These are phyloP conservation scores for Trapa incisa DNA, from an alignment of 345 rosid species.

Conservation along the genomic window DNA sequence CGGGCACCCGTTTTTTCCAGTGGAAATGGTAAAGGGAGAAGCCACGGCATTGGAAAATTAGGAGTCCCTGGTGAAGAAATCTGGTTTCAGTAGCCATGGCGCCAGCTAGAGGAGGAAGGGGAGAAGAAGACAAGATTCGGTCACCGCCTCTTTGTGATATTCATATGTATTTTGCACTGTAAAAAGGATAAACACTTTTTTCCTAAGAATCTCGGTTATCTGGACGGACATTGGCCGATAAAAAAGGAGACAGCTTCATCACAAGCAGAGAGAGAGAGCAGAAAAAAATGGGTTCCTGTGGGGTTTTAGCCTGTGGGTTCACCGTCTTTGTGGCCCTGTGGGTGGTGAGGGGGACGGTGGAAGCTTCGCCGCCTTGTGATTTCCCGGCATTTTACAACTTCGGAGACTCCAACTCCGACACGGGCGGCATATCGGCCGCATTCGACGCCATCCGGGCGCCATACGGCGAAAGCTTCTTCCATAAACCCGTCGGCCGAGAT, in stretches of 20 bases:
- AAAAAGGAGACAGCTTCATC: background rate
- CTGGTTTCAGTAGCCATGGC: background rate
- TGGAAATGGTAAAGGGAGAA: no score
- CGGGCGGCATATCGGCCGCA: conserved; percentile 17
- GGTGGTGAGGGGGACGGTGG: background rate
- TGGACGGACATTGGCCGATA: background rate
- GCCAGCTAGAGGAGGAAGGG: background rate
- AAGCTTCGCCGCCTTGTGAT: conserved; percentile 7
- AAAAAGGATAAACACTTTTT: background rate
- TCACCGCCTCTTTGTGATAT: background rate
- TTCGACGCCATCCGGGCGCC: conserved; percentile 12
- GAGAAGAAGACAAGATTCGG: background rate
- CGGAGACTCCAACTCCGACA: conserved; percentile 19
- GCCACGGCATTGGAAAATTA: no score
- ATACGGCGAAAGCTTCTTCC: conserved; percentile 10
- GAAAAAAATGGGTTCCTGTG: background rate
- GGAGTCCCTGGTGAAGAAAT: background rate
- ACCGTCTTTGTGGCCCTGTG: background rate
- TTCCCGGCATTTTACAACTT: conserved; percentile 19
- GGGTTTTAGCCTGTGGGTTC: background rate
- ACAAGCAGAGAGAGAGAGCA: background rate
- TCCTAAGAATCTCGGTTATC: no score
- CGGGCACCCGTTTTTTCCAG: no score
- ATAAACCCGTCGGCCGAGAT: conserved; percentile 15
- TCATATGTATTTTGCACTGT: background rate